Conservation (phyloP, 208 protist species). For the Leishmania guyanensis region DNA sequence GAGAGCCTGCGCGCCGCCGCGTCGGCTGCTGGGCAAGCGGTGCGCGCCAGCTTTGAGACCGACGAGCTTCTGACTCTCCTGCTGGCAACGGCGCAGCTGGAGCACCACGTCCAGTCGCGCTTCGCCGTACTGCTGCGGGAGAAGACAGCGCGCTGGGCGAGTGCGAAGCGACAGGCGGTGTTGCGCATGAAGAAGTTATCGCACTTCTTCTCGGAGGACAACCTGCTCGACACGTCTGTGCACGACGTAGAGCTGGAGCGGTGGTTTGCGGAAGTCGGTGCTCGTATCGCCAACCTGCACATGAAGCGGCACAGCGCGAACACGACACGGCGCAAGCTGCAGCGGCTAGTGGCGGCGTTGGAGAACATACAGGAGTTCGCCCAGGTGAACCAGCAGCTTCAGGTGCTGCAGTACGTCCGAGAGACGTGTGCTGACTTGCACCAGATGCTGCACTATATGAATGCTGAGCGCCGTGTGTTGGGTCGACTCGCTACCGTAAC, state of each 20-base stretch:
- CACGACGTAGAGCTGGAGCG: conserved; percentile 91
- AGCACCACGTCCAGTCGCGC: conserved; percentile 91
- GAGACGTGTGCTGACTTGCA: conserved; percentile 87
- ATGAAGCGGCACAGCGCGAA: conserved; percentile 66
- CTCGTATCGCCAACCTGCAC: conserved; percentile 50
- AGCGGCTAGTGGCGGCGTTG: conserved; percentile 95
- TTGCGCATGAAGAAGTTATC: conserved; percentile 73
- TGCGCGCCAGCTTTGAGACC: conserved; percentile 36
- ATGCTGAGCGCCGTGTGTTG: conserved; percentile 91
- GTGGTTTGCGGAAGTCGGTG: conserved; percentile 94
- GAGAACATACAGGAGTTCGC: conserved; percentile 97
- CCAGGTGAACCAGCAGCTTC: conserved; percentile 88
- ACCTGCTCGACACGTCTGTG: conserved; percentile 63
- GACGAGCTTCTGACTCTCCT: conserved; percentile 91
- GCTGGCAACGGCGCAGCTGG: conserved; percentile 94
- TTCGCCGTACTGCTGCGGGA: conserved; percentile 88
- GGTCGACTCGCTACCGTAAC: conserved; percentile 89
- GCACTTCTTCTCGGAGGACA: conserved; percentile 93
- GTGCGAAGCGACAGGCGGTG: conserved; percentile 66
- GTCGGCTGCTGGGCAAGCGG: conserved; percentile 29
- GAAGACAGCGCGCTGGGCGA: conserved; percentile 91
- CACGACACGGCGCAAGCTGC: conserved; percentile 92
- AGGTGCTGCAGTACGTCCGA: conserved; percentile 93
- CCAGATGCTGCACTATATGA: conserved; percentile 96
- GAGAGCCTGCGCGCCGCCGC: conserved; percentile 12